Conservation (phyloP, 257 asterid species). For the Buddleja alternifolia region DNA sequence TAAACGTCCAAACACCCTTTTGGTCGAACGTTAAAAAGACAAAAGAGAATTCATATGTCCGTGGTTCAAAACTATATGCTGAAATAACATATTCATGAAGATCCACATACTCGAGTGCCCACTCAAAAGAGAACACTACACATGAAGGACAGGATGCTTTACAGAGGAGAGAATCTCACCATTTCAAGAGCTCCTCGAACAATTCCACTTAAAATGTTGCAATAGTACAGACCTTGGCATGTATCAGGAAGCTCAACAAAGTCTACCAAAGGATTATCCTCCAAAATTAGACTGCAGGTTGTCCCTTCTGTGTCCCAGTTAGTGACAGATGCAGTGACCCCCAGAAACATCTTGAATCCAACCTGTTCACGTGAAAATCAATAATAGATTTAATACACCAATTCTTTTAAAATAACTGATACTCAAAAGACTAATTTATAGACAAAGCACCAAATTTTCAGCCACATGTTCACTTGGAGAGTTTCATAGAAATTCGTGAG, state of each 20-base stretch:
- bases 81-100: not conserved
- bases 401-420: not conserved
- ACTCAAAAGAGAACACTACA: not conserved
- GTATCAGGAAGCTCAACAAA: conserved; percentile 98
- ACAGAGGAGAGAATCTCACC: conserved; percentile 55
- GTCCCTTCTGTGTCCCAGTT: conserved; percentile 95
- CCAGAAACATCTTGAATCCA: conserved; percentile 91
- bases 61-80: not conserved
- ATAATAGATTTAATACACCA: not conserved
- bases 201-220: conserved; percentile 95
- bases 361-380: conserved; percentile 52
- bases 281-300: conserved; percentile 89
- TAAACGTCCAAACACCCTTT: not conserved
- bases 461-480: not conserved
- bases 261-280: conserved; percentile 95
- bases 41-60: not conserved
- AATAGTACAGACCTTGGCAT: conserved; percentile 91
- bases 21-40: conserved; percentile 6
- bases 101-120: not conserved
- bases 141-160: not conserved
- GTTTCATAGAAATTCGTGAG: not conserved
- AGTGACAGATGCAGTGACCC: conserved; percentile 79
- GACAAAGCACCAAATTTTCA: not conserved
- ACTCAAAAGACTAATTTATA: not conserved
- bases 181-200: conserved; percentile 94